Conservation (phyloP, 495 filamentous ascomycete species). For the Penicillium parvum region DNA sequence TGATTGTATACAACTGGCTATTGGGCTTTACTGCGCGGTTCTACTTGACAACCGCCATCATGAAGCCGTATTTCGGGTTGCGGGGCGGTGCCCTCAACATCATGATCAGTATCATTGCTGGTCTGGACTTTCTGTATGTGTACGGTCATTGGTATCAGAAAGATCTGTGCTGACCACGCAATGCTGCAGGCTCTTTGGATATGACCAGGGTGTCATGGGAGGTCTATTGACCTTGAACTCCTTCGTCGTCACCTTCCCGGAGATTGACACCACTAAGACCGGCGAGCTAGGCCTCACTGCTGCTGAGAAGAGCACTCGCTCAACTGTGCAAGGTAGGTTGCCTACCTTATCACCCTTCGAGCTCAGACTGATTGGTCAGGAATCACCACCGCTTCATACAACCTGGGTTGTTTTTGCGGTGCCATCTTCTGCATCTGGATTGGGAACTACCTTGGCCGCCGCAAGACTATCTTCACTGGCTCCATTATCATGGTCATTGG, state of each 20-base stretch:
- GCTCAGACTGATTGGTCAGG: too few species aligned
- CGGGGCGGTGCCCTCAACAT: slow-evolving; percentile 59
- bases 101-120: slow-evolving; percentile 62
- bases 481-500: slow-evolving; percentile 68
- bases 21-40: neutral
- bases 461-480: slow-evolving; percentile 64
- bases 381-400: slow-evolving; percentile 62
- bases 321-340: slow-evolving; percentile 52
- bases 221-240: slow-evolving; percentile 49
- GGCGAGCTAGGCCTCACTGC: slow-evolving; percentile 19
- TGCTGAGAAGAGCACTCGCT: slow-evolving; percentile 32
- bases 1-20: slow-evolving; percentile 10
- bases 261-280: slow-evolving; percentile 43
- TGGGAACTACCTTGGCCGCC: slow-evolving; percentile 65
- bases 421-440: slow-evolving; percentile 64
- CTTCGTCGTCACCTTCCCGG: slow-evolving; percentile 47
- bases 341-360: too few species aligned
- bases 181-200: slow-evolving; percentile 28
- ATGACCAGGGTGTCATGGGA: slow-evolving; percentile 51
- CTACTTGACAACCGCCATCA: slow-evolving; percentile 8
- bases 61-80: slow-evolving; percentile 55
- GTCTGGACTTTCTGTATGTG: slow-evolving; percentile 59
- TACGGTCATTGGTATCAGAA: neutral
- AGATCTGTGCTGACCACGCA: slow-evolving; percentile 3
- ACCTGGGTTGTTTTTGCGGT: slow-evolving; percentile 68